phyloP scores from a whole-genome alignment of 1,139 yeast genomes.

The Yamadazyma atmosphaerica region DNA sequence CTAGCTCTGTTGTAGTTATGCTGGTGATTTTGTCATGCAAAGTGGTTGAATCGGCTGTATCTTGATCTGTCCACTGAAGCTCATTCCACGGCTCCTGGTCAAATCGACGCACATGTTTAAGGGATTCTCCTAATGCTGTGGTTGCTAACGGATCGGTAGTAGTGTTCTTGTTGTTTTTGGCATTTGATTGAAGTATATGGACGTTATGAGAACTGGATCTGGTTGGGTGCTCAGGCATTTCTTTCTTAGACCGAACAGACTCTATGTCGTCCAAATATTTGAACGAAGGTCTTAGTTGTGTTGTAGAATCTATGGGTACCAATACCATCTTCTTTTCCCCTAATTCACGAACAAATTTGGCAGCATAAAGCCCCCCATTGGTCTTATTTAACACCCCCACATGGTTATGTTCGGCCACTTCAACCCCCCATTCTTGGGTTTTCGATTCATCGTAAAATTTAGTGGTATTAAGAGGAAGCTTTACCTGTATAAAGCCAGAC shows the following conservation, averaged over 20 bases:
- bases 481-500: conserved; percentile 60
- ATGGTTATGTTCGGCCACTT: conserved; percentile 58
- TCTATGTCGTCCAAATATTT: conserved; percentile 65
- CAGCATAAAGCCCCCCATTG: conserved; percentile 52
- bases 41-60: conserved; percentile 24
- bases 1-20: neutral
- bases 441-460: conserved; percentile 66
- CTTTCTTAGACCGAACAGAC: conserved; percentile 26
- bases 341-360: conserved; percentile 23
- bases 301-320: conserved; percentile 63
- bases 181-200: conserved; percentile 45
- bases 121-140: conserved; percentile 72
- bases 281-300: conserved; percentile 82
- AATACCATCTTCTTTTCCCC: conserved; percentile 52
- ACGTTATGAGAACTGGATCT: conserved; percentile 24
- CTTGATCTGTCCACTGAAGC: conserved; percentile 49
- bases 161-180: conserved; percentile 54
- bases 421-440: conserved; percentile 62
- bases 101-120: conserved; percentile 68
- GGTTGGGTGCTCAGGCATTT: conserved; percentile 27
- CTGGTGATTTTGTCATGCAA: neutral
- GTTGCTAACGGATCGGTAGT: conserved; percentile 75
- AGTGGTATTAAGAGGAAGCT: conserved; percentile 64
- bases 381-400: conserved; percentile 65
- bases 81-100: conserved; percentile 68